phyloP scores from a whole-genome alignment of 2,329 filamentous ascomycete species.

The Curvularia spicifera region DNA sequence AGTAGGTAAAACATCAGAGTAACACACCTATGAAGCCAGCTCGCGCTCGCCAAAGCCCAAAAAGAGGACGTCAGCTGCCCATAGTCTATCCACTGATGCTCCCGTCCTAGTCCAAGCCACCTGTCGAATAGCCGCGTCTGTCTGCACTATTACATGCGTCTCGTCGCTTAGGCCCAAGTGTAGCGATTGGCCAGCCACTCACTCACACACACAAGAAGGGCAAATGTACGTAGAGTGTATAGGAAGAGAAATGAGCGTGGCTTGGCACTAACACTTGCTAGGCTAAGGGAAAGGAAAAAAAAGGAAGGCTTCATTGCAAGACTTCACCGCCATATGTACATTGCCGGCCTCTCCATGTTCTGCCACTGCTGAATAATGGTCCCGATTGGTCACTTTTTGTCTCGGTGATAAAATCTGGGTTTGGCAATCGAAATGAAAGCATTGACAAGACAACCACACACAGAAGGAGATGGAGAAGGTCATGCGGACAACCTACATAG shows the following conservation, averaged over 20 bases:
- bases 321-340: conserved; percentile 16
- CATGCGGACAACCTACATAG: conserved; percentile 7
- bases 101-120: background rate
- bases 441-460: conserved; percentile 3
- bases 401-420: background rate
- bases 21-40: background rate
- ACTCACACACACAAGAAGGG: background rate
- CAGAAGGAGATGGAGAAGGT: background rate
- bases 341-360: conserved; percentile 7
- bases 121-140: background rate
- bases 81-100: background rate
- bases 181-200: conserved; percentile 5
- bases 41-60: background rate
- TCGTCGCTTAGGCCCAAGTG: conserved; percentile 3
- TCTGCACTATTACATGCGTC: background rate
- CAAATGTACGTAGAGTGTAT: conserved; percentile 1
- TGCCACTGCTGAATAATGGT: conserved; percentile 5
- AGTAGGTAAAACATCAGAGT: background rate
- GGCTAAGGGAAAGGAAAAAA: background rate
- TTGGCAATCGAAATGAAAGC: conserved; percentile 5
- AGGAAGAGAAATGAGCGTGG: background rate
- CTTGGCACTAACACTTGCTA: background rate
- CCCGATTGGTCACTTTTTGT: background rate
- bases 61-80: background rate
- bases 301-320: background rate